Base-by-base conservation (phyloP, 768 basidiomycete species). In the Suillus discolor region DNA sequence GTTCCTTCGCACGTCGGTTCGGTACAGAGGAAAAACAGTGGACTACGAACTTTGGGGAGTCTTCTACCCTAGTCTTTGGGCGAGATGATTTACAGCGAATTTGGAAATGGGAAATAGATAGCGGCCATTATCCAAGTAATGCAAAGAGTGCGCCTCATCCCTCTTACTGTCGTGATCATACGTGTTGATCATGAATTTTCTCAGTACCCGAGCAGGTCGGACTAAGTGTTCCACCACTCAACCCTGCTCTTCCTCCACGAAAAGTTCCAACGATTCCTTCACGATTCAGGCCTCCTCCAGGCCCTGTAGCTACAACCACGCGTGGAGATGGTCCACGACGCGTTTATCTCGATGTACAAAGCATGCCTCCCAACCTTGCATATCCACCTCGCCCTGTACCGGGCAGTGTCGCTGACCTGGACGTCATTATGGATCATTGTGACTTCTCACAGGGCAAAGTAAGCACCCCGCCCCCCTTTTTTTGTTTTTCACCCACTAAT, bases 91-190 rank as follows among this genome's bases (percentile, higher is more conserved):
- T 97, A 49, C 92, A 91, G 72, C 84, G 90, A 64, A 93, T 99
- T 77, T 99, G 96, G 96, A 83, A 89, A 66, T 99, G 96, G 96
- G 97, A 99, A 79, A 85, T 99, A 64, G 81, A 87, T 39, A 93
- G 93, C 68, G 97, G 97, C 1, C 96, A 97, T 79, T 95, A 95
- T 81, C 97, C 97, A 11, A 96, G 93, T 78, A 83, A 86, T 62
- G 84, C 86, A 64, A 83, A 84, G 71, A 85, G 96, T 94, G 77
- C 73, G 92, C 84, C 63, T 55, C 18, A 57, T 60, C 8, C 61
- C 16, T 68, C 45, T n/a, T 25, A 38, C 34, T 28, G 44, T 20
- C 55, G 9, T 41, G 20, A 47, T 23, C 55, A 36, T 41, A 25
- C 4, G 42, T 54, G 42, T 51, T 66, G 12, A 75, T 54, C 3